phyloP scores from a whole-genome alignment of 306 rosid genomes.

The Citrullus colocynthis region DNA sequence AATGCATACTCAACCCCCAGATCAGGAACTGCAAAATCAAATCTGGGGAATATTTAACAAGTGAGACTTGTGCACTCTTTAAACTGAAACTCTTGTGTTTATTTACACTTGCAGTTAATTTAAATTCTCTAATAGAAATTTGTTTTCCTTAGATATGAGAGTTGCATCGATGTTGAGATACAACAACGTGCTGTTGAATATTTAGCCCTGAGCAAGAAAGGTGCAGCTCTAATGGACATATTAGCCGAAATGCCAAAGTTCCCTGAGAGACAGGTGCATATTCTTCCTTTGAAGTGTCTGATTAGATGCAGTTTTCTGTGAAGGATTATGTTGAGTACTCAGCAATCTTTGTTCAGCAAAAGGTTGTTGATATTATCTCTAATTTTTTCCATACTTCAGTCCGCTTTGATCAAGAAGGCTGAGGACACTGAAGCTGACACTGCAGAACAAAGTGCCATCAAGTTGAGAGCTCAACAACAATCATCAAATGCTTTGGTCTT shows the following conservation, averaged over 20 bases:
- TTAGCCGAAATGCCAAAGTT: constrained; percentile 99
- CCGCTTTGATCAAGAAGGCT: constrained; percentile 86
- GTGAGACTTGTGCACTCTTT: constrained; percentile 38
- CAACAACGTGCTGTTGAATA: constrained; percentile 98
- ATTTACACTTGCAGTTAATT: neutral
- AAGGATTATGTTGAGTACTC: neutral
- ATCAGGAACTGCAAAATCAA: constrained; percentile 88
- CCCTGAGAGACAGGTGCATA: constrained; percentile 88
- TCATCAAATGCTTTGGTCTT: constrained; percentile 87
- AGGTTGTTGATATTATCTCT: constrained; percentile 6
- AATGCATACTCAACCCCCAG: constrained; percentile 97
- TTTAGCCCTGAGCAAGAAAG: constrained; percentile 84
- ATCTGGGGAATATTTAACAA: constrained; percentile 90
- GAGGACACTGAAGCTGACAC: constrained; percentile 89
- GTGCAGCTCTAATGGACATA: constrained; percentile 70
- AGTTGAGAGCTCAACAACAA: constrained; percentile 80
- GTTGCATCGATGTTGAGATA: constrained; percentile 97
- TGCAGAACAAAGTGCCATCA: constrained; percentile 92
- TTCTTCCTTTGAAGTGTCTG: constrained; percentile 9
- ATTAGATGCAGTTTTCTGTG: constrained; percentile 6
- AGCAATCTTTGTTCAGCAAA: neutral
- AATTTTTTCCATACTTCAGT: constrained; percentile 34
- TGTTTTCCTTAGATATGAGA: constrained; percentile 59
- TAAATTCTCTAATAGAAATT: constrained; percentile 19
- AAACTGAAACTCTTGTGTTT: constrained; percentile 4